phyloP scores from a whole-genome alignment of 2,329 filamentous ascomycete genomes.

The Botrytis fragariae region DNA sequence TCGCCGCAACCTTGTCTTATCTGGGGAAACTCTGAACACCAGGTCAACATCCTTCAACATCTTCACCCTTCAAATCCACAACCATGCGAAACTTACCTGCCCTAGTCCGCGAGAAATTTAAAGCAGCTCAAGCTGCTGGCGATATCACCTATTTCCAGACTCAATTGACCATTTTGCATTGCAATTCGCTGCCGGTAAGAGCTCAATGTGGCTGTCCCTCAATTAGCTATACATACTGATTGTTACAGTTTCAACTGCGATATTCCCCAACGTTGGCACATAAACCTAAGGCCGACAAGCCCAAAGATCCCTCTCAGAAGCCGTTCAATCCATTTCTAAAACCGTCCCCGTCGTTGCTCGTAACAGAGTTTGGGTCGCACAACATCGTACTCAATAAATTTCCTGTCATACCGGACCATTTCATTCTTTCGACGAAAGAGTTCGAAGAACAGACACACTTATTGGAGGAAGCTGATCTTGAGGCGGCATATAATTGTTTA shows the following conservation, averaged over 20 bases:
- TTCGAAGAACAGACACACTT: slow-evolving; percentile 64
- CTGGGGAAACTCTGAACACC: background rate
- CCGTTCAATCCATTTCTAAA: slow-evolving; percentile 64
- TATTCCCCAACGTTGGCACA: slow-evolving; percentile 67
- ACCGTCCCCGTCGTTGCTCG: slow-evolving; percentile 52
- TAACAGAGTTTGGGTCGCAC: slow-evolving; percentile 56
- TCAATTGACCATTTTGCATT: slow-evolving; percentile 34
- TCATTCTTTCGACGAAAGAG: slow-evolving; percentile 65
- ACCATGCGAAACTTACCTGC: slow-evolving; percentile 28
- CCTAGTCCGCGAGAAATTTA: slow-evolving; percentile 35
- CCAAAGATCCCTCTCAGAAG: slow-evolving; percentile 32
- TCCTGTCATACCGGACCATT: slow-evolving; percentile 67
- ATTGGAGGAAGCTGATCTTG: slow-evolving; percentile 59
- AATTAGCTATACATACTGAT: background rate
- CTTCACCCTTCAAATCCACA: background rate
- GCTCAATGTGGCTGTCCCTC: background rate
- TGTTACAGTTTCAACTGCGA: slow-evolving; percentile 66
- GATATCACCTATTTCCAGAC: slow-evolving; percentile 36
- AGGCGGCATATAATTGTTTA: slow-evolving; percentile 60
- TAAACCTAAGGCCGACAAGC: slow-evolving; percentile 54
- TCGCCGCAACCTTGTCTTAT: background rate
- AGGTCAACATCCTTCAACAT: background rate
- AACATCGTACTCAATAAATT: slow-evolving; percentile 73
- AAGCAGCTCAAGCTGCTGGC: slow-evolving; percentile 31
- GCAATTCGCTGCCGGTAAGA: slow-evolving; percentile 33